Conservation (phyloP, 371 early-diverging fungal species). For the Thermomucor indicae-seudaticae region DNA sequence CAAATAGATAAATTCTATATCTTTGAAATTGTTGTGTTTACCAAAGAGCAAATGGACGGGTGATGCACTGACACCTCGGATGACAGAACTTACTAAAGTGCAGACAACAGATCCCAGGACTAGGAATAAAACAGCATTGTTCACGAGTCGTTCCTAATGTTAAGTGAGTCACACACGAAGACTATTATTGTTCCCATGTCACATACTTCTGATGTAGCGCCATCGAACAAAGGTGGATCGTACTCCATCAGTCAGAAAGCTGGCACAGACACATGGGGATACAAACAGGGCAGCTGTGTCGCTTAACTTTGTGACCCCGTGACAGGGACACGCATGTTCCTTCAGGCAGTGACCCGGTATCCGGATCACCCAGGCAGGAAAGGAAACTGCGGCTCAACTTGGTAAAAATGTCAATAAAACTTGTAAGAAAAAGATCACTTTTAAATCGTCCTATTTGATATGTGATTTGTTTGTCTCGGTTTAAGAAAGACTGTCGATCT, state of each 20-base stretch:
- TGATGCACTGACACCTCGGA: slow-evolving; percentile 6
- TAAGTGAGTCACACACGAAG: neutral
- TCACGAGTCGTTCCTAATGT: slow-evolving; percentile 3
- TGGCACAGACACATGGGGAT: neutral
- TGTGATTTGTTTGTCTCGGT: no score
- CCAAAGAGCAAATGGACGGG: slow-evolving; percentile 9
- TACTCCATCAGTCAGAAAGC: slow-evolving; percentile 7
- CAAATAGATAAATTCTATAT: neutral
- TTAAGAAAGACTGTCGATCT: no score
- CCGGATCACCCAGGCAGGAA: no score
- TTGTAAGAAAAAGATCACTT: no score
- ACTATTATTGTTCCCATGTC: neutral
- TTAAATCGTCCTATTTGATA: no score
- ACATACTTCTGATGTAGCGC: slow-evolving; percentile 3
- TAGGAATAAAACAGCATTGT: slow-evolving; percentile 3
- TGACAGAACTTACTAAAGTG: slow-evolving; percentile 2
- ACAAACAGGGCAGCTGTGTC: no score
- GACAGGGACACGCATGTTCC: no score
- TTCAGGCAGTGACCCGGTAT: no score
- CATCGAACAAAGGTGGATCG: slow-evolving; percentile 11
- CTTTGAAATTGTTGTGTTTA: neutral
- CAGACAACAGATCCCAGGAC: slow-evolving; percentile 8
- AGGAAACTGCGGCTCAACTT: no score
- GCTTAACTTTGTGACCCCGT: no score
- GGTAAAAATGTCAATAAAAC: no score